Evolutionary conservation across 148 eudicot species (phyloP).

Genomic region (Fagopyrum homotropicum): DNA sequence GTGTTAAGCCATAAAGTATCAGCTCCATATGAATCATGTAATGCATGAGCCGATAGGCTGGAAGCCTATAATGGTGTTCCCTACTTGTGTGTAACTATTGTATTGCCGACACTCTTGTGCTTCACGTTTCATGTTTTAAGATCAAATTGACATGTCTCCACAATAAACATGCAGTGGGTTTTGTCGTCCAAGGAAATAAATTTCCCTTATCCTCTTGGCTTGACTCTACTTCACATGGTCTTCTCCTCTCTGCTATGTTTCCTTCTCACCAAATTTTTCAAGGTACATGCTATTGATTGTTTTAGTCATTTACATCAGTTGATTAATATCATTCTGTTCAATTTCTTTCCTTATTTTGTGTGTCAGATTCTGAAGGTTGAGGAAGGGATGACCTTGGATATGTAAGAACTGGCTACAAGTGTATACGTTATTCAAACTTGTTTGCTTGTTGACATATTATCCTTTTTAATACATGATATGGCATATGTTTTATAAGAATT

Average conservation of each 20-base stretch:
- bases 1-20: not conserved
- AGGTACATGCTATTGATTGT: constrained; percentile 39
- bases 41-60: not conserved
- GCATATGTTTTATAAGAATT: not conserved
- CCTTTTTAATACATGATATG: not conserved
- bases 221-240: constrained; percentile 97
- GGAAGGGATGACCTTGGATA: constrained; percentile 94
- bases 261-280: constrained; percentile 76
- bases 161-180: constrained; percentile 84
- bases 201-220: constrained; percentile 96
- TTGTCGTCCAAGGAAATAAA: constrained; percentile 93
- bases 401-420: constrained; percentile 49
- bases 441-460: not conserved
- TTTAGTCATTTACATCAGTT: not conserved
- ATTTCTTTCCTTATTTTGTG: constrained; percentile 6
- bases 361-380: constrained; percentile 83
- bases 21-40: not conserved
- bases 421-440: not conserved
- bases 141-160: not conserved
- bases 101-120: not conserved
- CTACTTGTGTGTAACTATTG: not conserved
- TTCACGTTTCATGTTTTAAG: not conserved
- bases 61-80: not conserved
- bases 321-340: not conserved
- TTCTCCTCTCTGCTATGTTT: constrained; percentile 91